Conservation (phyloP, 2,329 filamentous ascomycete species). For the Colletotrichum abscissum region DNA sequence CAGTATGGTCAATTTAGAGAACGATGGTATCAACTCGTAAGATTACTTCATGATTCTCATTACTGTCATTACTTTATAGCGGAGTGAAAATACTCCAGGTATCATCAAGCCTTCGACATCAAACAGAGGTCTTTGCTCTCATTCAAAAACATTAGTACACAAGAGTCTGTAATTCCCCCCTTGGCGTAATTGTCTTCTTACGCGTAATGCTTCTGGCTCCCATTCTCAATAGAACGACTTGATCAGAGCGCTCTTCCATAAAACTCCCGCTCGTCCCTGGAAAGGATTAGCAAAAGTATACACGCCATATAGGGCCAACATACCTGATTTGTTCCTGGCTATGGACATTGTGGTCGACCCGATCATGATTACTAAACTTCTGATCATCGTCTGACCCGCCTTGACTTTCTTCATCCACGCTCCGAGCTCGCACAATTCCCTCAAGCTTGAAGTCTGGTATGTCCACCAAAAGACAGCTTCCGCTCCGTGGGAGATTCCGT, state of each 20-base stretch:
- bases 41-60: neutral
- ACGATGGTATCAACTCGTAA: neutral
- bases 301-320: neutral
- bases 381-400: neutral
- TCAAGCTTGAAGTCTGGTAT: neutral
- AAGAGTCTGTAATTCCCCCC: neutral
- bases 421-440: neutral
- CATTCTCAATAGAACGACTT: neutral
- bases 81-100: neutral
- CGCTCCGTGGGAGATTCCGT: neutral
- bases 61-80: neutral
- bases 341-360: neutral
- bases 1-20: too few relatives aligned
- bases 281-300: neutral
- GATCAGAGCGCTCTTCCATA: neutral
- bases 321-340: neutral
- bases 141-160: neutral
- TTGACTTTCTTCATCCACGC: neutral
- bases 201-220: neutral
- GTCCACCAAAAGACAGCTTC: neutral
- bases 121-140: neutral
- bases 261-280: neutral
- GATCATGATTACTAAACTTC: neutral
- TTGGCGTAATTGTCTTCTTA: neutral
- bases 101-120: neutral